Percentiles rank a stretch among this genome's conserved stretches.
Evolutionary conservation across 2,329 filamentous ascomycete species (phyloP).

Genomic region (Neurospora crassa): DNA sequence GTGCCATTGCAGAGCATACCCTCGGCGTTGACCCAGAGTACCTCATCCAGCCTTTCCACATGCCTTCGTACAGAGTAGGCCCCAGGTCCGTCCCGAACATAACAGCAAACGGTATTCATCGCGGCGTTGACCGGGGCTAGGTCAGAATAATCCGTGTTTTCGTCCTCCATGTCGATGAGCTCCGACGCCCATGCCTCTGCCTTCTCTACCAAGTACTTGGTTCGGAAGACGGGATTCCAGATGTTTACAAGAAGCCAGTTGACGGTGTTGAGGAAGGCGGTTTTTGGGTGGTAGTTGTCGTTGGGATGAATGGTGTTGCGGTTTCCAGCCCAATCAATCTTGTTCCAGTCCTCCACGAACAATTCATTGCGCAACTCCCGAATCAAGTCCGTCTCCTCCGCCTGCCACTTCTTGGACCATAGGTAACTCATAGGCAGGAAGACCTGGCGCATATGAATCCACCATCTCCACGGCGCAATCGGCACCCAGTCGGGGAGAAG

Average conservation of each 20-base stretch:
- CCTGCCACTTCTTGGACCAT: constrained; percentile 74
- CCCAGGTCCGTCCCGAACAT: constrained; percentile 72
- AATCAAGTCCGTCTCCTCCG: constrained; percentile 66
- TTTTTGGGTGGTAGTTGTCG: constrained; percentile 93
- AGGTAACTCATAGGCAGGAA: constrained; percentile 87
- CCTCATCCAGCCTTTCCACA: constrained; percentile 73
- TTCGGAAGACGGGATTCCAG: constrained; percentile 70
- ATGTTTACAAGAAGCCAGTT: constrained; percentile 74
- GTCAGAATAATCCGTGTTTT: constrained; percentile 79
- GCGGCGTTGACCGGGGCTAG: constrained; percentile 83
- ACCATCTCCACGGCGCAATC: constrained; percentile 88
- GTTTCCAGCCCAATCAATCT: constrained; percentile 65
- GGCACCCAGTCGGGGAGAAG: constrained; percentile 85
- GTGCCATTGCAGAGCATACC: constrained; percentile 94
- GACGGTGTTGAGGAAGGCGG: constrained; percentile 65
- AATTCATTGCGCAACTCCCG: constrained; percentile 69
- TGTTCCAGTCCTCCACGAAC: constrained; percentile 67
- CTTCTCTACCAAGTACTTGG: constrained; percentile 52
- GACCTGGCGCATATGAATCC: constrained; percentile 98
- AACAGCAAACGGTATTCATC: constrained; percentile 84
- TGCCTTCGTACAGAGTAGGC: constrained; percentile 65
- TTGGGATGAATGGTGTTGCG: constrained; percentile 70
- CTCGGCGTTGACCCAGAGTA: constrained; percentile 82
- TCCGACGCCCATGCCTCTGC: constrained; percentile 78
- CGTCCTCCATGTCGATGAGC: constrained; percentile 81